Conservation (phyloP, 495 filamentous ascomycete genomes). For the Aspergillus olivimuriae region DNA sequence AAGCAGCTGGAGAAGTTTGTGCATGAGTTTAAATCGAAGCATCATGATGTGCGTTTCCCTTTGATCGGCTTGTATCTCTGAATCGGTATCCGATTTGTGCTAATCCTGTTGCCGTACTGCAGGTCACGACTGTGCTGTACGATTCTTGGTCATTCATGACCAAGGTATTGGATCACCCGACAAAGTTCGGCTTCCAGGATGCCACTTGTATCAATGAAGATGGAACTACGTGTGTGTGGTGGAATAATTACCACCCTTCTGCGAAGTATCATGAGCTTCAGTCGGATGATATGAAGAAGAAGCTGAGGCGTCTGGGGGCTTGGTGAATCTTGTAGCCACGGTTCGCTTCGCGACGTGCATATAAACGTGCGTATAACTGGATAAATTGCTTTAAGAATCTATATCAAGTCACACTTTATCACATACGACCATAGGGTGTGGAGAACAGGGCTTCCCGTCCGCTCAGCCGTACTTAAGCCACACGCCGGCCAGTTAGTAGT, state of each 20-base stretch:
- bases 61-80: neutral
- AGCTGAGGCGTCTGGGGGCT: slow-evolving; percentile 20
- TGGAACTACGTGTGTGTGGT: slow-evolving; percentile 32
- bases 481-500: too few relatives aligned
- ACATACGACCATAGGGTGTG: too few relatives aligned
- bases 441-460: too few relatives aligned
- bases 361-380: too few relatives aligned
- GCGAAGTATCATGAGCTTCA: slow-evolving; percentile 30
- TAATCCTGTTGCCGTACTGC: neutral
- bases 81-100: neutral
- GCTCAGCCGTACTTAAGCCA: too few relatives aligned
- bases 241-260: slow-evolving; percentile 35
- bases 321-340: slow-evolving; percentile 27
- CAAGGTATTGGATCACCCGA: slow-evolving; percentile 47
- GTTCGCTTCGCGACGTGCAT: too few relatives aligned
- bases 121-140: slow-evolving; percentile 26
- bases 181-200: slow-evolving; percentile 29
- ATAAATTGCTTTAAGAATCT: too few relatives aligned
- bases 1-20: slow-evolving; percentile 21
- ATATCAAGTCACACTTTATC: too few relatives aligned
- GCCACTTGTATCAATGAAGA: slow-evolving; percentile 27
- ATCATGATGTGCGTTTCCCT: slow-evolving; percentile 19
- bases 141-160: slow-evolving; percentile 39
- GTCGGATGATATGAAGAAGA: slow-evolving; percentile 34
- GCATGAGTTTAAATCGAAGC: slow-evolving; percentile 13